These are phyloP conservation scores for Epichloe festucae DNA, from an alignment of 2,329 filamentous ascomycete genomes.

Conservation along the genomic window DNA sequence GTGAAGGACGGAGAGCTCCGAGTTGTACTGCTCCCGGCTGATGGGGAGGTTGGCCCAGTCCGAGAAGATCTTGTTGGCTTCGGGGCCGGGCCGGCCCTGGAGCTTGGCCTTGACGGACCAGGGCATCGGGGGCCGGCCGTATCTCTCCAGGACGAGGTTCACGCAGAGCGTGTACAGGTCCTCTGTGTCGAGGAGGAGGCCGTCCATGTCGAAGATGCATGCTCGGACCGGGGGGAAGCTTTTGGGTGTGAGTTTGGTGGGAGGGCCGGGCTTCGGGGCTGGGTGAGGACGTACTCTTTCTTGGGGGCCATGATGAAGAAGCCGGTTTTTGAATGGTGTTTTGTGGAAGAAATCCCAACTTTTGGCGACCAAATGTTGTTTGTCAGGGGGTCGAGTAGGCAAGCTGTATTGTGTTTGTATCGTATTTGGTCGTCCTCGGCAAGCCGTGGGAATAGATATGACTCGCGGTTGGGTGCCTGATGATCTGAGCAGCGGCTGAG, in stretches of 20 bases:
- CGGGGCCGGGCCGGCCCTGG: constrained; percentile 43
- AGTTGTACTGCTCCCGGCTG: constrained; percentile 50
- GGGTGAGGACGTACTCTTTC: constrained; percentile 26
- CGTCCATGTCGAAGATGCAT: constrained; percentile 98
- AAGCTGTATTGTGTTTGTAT: too few relatives aligned
- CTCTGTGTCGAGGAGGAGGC: constrained; percentile 85
- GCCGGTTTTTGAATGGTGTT: neutral
- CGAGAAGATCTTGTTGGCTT: constrained; percentile 44
- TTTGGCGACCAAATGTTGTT: neutral
- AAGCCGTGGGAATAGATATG: too few relatives aligned
- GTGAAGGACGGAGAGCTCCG: constrained; percentile 51
- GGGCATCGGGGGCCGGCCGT: constrained; percentile 62
- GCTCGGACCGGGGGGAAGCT: constrained; percentile 77
- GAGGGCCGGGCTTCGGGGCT: neutral
- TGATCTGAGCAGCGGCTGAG: too few relatives aligned
- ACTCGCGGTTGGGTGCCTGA: too few relatives aligned
- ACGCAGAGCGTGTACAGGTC: constrained; percentile 76
- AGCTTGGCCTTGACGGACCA: constrained; percentile 91
- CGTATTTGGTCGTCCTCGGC: too few relatives aligned
- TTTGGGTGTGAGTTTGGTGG: neutral
- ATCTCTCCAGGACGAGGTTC: constrained; percentile 67
- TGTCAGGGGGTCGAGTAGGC: too few relatives aligned
- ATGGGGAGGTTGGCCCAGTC: constrained; percentile 83
- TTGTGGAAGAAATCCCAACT: neutral
- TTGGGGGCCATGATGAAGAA: constrained; percentile 26